These are phyloP conservation scores for Penicillium chermesinum DNA, from an alignment of 495 filamentous ascomycete species.

Conservation along the genomic window DNA sequence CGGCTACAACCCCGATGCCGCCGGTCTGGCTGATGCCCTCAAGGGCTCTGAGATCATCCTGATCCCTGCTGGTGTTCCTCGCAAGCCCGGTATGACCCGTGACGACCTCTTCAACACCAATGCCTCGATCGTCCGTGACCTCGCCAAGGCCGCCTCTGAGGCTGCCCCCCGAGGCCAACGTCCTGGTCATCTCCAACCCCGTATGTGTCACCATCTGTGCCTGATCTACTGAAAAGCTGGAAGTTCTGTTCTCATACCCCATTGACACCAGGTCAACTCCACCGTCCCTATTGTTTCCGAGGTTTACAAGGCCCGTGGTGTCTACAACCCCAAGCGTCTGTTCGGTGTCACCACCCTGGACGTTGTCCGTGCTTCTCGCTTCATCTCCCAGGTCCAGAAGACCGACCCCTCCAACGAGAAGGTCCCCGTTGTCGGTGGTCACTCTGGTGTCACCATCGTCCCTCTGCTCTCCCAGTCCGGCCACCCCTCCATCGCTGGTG, in stretches of 20 bases:
- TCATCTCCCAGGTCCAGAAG: slow-evolving; percentile 87
- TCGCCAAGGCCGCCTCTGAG: slow-evolving; percentile 92
- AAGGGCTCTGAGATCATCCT: slow-evolving; percentile 88
- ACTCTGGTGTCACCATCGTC: slow-evolving; percentile 97
- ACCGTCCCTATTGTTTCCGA: slow-evolving; percentile 97
- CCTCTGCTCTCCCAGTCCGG: slow-evolving; percentile 92
- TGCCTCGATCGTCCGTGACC: slow-evolving; percentile 96
- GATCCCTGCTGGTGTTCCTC: slow-evolving; percentile 96
- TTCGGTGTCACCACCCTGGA: slow-evolving; percentile 99
- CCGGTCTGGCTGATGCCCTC: slow-evolving; percentile 70
- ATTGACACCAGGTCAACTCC: slow-evolving; percentile 73
- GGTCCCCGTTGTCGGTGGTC: slow-evolving; percentile 92
- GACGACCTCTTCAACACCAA: slow-evolving; percentile 99
- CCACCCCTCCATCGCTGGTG: slow-evolving; percentile 74
- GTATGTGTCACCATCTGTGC: slow-evolving; percentile 36
- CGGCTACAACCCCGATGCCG: slow-evolving; percentile 74
- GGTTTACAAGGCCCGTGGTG: slow-evolving; percentile 86
- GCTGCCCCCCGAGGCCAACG: slow-evolving; percentile 85
- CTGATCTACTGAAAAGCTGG: not conserved
- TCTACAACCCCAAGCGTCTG: slow-evolving; percentile 97
- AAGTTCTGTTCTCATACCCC: slow-evolving; percentile 7
- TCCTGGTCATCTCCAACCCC: slow-evolving; percentile 97
- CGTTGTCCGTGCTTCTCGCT: slow-evolving; percentile 93
- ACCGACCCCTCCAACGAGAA: slow-evolving; percentile 89
- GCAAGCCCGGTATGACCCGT: slow-evolving; percentile 99